A percentile compares a stretch with the other conserved stretches of the same genome.
Evolutionary conservation across 1,284 basidiomycete genomes (phyloP).

Genomic region (Ceratobasidium sp.): DNA sequence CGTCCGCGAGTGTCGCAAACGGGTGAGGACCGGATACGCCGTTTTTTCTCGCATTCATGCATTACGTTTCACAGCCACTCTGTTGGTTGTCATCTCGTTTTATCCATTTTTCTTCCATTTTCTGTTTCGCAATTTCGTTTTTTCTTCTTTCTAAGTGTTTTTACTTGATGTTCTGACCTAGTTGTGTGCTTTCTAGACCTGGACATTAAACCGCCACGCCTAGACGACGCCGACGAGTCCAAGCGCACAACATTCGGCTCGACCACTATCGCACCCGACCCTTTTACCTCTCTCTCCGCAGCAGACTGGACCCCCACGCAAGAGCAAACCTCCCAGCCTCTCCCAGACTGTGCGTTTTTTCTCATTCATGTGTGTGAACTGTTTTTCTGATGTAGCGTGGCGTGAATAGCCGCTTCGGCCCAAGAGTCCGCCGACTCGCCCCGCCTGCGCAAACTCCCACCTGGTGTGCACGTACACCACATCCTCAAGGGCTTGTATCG

Average conservation of each 20-base stretch:
- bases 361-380: slow-evolving; percentile 5
- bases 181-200: slow-evolving; percentile 13
- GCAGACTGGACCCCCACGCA: slow-evolving; percentile 3
- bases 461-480: slow-evolving; percentile 9
- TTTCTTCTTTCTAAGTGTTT: not conserved
- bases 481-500: slow-evolving; percentile 22
- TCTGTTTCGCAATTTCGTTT: slow-evolving; percentile 8
- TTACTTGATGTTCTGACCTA: not conserved
- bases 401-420: slow-evolving; percentile 11
- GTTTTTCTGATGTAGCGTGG: slow-evolving; percentile 6
- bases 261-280: slow-evolving; percentile 28
- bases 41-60: slow-evolving; percentile 40
- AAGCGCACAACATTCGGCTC: slow-evolving; percentile 30
- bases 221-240: slow-evolving; percentile 18
- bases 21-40: not conserved
- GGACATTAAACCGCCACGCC: slow-evolving; percentile 16
- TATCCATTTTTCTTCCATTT: slow-evolving; percentile 24
- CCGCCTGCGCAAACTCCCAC: slow-evolving; percentile 6
- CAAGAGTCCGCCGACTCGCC: not conserved
- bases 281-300: slow-evolving; percentile 24
- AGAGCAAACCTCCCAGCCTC: slow-evolving; percentile 2
- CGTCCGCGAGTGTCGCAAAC: slow-evolving; percentile 29
- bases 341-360: not conserved
- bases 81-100: slow-evolving; percentile 27
- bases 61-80: slow-evolving; percentile 41